phyloP scores from a whole-genome alignment of 2,329 filamentous ascomycete genomes.

The Fusarium denticulatum region DNA sequence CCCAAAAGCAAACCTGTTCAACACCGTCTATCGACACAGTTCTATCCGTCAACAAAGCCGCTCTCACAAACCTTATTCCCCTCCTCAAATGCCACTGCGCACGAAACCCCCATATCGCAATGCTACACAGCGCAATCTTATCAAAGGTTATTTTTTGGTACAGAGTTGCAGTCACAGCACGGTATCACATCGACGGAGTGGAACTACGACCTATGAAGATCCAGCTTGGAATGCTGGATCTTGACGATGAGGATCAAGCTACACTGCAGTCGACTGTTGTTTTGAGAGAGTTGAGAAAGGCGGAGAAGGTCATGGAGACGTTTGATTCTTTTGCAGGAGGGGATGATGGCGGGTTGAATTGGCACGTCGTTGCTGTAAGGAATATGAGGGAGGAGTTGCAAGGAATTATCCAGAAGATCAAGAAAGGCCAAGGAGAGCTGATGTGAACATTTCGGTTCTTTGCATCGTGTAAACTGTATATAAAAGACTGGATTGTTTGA shows the following conservation, averaged over 20 bases:
- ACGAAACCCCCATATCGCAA: background rate
- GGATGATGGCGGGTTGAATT: background rate
- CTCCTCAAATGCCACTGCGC: conserved; percentile 15
- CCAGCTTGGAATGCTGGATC: conserved; percentile 18
- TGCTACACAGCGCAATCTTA: conserved; percentile 26
- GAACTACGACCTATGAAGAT: conserved; percentile 21
- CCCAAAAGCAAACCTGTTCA: background rate
- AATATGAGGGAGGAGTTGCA: conserved; percentile 23
- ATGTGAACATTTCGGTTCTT: background rate
- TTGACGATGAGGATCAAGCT: conserved; percentile 25
- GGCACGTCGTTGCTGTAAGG: conserved; percentile 8
- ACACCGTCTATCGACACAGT: conserved; percentile 26
- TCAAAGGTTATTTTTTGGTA: conserved; percentile 31
- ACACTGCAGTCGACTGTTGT: conserved; percentile 7
- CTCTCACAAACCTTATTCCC: conserved; percentile 3
- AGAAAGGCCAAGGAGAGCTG: conserved; percentile 3
- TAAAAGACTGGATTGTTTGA: background rate
- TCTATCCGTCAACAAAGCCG: conserved; percentile 16
- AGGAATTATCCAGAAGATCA: conserved; percentile 14
- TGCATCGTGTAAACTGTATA: too few species aligned
- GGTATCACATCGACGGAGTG: background rate
- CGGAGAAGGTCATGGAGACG: conserved; percentile 7
- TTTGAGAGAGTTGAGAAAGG: conserved; percentile 13
- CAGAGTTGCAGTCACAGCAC: background rate
- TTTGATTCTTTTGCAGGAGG: conserved; percentile 10